phyloP scores from a whole-genome alignment of 2,329 filamentous ascomycete species.

The Colletotrichum lentis region DNA sequence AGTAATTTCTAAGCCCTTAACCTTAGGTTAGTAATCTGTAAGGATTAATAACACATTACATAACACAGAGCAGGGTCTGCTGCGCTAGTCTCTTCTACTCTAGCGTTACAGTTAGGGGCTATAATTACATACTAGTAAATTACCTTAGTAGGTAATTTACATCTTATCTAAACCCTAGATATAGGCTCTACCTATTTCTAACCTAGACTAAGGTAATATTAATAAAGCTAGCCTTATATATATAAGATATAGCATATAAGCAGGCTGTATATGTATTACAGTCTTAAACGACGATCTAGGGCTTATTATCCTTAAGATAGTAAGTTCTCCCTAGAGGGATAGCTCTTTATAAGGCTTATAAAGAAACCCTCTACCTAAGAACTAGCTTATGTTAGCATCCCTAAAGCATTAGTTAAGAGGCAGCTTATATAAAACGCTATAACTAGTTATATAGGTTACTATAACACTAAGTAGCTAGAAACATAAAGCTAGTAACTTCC shows the following conservation, averaged over 20 bases:
- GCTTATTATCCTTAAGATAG: not conserved
- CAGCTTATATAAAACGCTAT: not conserved
- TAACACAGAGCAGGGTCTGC: not conserved
- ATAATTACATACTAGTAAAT: not conserved
- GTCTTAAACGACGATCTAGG: not conserved
- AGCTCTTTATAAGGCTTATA: not conserved
- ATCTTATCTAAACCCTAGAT: not conserved
- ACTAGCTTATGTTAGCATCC: not conserved
- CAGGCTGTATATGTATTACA: not conserved
- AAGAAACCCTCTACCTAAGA: conserved; percentile 1
- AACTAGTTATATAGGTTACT: not conserved
- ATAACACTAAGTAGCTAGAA: not conserved
- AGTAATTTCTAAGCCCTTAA: not conserved
- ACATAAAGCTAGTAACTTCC: not conserved
- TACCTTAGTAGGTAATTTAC: not conserved
- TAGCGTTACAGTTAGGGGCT: not conserved
- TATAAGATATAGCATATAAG: not conserved
- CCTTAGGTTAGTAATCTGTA: not conserved
- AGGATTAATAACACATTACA: not conserved
- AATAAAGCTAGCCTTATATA: not conserved
- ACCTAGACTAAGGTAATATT: not conserved
- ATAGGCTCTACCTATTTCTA: not conserved
- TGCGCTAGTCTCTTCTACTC: not conserved
- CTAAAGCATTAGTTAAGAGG: not conserved
- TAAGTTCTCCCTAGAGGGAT: not conserved